Base-by-base conservation (phyloP, 805 yeast species). In the Yamadazyma takamatsuzukensis region DNA sequence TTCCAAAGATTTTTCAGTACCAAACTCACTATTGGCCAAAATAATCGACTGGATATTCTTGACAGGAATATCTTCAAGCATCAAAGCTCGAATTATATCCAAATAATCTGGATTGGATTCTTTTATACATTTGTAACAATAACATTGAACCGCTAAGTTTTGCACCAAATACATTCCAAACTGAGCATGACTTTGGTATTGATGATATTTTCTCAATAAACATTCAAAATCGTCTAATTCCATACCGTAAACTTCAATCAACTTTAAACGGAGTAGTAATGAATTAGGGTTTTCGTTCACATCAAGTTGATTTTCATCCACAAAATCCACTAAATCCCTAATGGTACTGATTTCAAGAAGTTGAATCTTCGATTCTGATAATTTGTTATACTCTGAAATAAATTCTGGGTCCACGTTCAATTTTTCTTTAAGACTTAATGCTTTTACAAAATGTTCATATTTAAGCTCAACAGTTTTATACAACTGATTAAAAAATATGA, bases 101-200 rank as follows among this genome's bases (percentile, higher is more conserved):
- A 68, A 41, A 29, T 51, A 49, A 0, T 53, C 48, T 8, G 43
- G 40, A n/a, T 59, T 54, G 10, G 48, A 46, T 1, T 53, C 47
- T 15, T 51, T 50, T 18, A 65, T 61, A 3, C 72, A 59, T 29
- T 64, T 66, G 43, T 59, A 66, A 27, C 69, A 54, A 15, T 64
- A 62, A 6, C 61, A 53, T 31, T 64, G 59, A 16, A 70, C 59
- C 36, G 71, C 43, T 21, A 64, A 61, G 21, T 57, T 51, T 52
- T 65, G 73, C 10, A 71, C 52, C 8, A 56, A 48, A 13, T 67
- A 71, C 10, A 68, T 43, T 10, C 71, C 68, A 29, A 49, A 55
- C 33, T 61, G 58, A 29, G 59, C 67, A 15, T 56, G 60, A 12
- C 53, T 45, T 42, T 61, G 63, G 46, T 64, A 70, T 18, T 48